Base-by-base conservation (phyloP, 2,329 filamentous ascomycete species). In the Talaromyces sp. region DNA sequence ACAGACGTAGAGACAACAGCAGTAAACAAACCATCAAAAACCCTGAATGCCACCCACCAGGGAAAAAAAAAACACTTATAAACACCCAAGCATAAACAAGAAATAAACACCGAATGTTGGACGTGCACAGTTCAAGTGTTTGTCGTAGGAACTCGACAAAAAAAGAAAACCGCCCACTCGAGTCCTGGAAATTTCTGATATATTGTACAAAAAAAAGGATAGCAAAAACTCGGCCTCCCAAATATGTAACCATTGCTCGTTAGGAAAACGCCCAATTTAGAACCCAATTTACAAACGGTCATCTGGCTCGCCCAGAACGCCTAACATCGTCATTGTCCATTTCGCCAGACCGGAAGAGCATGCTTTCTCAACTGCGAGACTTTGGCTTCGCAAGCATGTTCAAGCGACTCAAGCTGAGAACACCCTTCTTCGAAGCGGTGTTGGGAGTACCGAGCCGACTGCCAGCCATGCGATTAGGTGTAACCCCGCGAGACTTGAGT, bases 321-420 rank as follows among this genome's bases (percentile, higher is more conserved):
- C 51, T 26, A 32, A 41, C 35, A 2, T 38, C 24, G 38, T 17
- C 19, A 50, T 46, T 8, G 41, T 5, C 38, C 9, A 38, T 21
- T 27, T 46, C 31, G 11, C n/a, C 27, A 8, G 24, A 58, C 35
- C 38, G 50, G 50, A 29, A 19, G 17, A 54, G n/a, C 54, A 54
- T 27, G 24, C 5, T 9, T 38, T 26, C 38, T 65, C 65, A 75
- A 61, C 67, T 60, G 29, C 75, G 74, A 43, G 71, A 66, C 69
- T 80, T 81, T 2, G 79, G 79, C 60, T 75, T 75, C 17, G 77
- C 70, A 35, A 81, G 71, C 74, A 80, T 74, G 62, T 81, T 80
- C 66, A 81, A 67, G 29, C 79, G 76, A 62, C 76, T 79, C 65
- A 80, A 67, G 58, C 74, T 81, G 56, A 81, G 68, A 19, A 73